A percentile compares a stretch with the other conserved stretches of the same genome.
phyloP scores from a whole-genome alignment of 345 rosid species.

The Murraya koenigii region DNA sequence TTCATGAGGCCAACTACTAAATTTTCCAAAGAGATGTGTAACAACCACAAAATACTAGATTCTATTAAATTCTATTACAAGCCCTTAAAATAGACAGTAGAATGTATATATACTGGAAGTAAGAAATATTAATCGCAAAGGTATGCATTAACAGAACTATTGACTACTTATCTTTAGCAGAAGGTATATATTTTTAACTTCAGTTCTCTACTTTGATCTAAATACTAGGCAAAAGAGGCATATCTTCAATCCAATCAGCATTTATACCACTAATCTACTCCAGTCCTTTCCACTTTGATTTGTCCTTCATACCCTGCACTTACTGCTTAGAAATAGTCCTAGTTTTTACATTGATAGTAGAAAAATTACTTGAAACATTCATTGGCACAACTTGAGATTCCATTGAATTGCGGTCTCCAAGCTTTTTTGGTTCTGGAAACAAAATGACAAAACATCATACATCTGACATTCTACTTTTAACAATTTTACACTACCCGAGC shows the following conservation, averaged over 20 bases:
- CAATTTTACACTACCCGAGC: no score
- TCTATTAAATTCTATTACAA: background rate
- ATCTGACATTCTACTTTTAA: no score
- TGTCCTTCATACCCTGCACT: background rate
- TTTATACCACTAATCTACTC: constrained; percentile 19
- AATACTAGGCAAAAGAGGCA: background rate
- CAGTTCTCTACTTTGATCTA: background rate
- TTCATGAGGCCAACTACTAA: no score
- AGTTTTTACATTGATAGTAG: no score
- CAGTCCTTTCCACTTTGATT: constrained; percentile 5
- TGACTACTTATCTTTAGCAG: no score
- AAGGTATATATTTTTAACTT: background rate
- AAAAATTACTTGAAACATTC: background rate
- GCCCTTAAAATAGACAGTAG: background rate
- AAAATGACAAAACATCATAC: background rate
- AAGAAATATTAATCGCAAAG: no score
- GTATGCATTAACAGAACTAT: no score
- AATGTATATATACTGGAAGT: no score
- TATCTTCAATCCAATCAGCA: constrained; percentile 26
- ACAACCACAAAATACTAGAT: background rate
- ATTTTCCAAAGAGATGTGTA: background rate
- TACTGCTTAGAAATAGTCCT: background rate
- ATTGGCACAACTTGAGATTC: background rate
- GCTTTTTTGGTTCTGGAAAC: constrained; percentile 13
- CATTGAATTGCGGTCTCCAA: background rate